Evolutionary conservation across 1,139 yeast genomes (phyloP).

Genomic region (Blastobotrys elegans): DNA sequence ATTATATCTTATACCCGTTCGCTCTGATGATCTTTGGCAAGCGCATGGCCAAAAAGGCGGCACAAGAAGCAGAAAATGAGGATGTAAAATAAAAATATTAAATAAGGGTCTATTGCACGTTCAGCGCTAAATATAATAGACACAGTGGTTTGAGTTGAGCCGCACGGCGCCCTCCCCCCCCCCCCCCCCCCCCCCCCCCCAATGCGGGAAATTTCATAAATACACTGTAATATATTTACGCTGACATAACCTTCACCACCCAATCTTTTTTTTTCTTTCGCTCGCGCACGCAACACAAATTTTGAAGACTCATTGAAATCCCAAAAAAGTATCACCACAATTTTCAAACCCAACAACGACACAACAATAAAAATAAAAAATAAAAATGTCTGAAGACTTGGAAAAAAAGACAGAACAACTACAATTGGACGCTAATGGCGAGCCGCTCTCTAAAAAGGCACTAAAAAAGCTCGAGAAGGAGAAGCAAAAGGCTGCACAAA

Average conservation of each 20-base stretch:
- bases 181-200: no score
- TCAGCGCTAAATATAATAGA: no score
- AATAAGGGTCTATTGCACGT: no score
- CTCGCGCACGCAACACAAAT: no score
- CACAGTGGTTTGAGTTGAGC: no score
- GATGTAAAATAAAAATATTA: no score
- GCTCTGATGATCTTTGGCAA: conserved; percentile 30
- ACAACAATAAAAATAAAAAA: not conserved
- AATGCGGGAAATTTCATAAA: no score
- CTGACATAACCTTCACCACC: no score
- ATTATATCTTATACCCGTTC: conserved; percentile 44
- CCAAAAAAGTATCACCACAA: not conserved
- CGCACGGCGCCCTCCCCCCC: no score
- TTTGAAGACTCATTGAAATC: not conserved
- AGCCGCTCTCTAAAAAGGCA: conserved; percentile 92
- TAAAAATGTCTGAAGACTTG: conserved; percentile 19
- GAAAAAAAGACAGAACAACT: conserved; percentile 23
- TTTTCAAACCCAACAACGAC: not conserved
- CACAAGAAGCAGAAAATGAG: not conserved
- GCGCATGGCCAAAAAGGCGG: conserved; percentile 5
- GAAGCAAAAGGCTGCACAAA: conserved; percentile 85
- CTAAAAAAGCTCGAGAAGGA: conserved; percentile 92
- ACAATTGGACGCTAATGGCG: conserved; percentile 61
- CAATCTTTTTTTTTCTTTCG: no score
- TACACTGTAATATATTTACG: no score